Evolutionary conservation across 169 alveolate species (phyloP).

Genomic region (Theileria annulata): DNA sequence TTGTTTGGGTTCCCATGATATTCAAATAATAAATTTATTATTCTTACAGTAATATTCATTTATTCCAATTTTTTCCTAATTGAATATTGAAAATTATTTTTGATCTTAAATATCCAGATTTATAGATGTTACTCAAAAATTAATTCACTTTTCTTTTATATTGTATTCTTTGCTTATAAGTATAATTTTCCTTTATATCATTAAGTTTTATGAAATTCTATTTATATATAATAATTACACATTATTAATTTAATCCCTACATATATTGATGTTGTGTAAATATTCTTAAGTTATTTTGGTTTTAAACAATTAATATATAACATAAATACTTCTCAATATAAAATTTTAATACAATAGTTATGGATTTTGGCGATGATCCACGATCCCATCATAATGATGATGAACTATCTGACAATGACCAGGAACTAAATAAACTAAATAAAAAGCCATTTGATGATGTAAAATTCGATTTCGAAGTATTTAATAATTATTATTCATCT

Average conservation of each 20-base stretch:
- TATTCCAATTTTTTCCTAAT: background rate
- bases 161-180: background rate
- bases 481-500: background rate
- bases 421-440: background rate
- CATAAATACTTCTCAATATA: background rate
- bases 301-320: constrained; percentile 1
- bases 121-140: background rate
- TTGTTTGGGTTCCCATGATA: background rate
- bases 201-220: background rate
- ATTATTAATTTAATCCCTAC: constrained; percentile 1
- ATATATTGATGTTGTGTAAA: background rate
- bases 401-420: background rate
- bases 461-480: constrained; percentile 20
- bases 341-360: background rate
- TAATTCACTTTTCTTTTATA: background rate
- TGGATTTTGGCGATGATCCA: background rate
- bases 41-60: background rate
- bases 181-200: background rate
- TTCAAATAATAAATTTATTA: background rate
- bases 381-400: background rate
- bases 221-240: background rate
- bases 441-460: background rate
- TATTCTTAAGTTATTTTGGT: background rate
- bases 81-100: background rate
- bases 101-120: background rate